Percentiles rank a stretch among this genome's conserved stretches.
Evolutionary conservation across 495 filamentous ascomycete genomes (phyloP).

Genomic region (Penicillium tannophilum): DNA sequence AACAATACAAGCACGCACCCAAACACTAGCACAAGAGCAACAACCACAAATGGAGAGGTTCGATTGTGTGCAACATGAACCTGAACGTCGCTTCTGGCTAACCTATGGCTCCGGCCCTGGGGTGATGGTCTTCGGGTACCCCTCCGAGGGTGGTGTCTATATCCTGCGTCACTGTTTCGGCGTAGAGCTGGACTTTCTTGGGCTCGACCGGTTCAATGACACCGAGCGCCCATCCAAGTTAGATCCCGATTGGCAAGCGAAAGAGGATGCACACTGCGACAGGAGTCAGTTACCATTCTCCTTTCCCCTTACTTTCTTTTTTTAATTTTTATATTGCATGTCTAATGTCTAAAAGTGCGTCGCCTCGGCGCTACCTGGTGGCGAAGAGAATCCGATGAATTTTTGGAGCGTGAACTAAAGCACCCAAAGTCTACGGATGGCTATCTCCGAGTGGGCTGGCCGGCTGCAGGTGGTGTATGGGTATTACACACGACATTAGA

Average conservation of each 20-base stretch:
- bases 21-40: background rate
- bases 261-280: slow-evolving; percentile 20
- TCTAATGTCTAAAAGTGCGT: slow-evolving; percentile 2
- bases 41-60: background rate
- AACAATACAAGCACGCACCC: background rate
- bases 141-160: slow-evolving; percentile 19
- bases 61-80: background rate
- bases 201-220: slow-evolving; percentile 17
- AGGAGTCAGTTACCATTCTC: slow-evolving; percentile 11
- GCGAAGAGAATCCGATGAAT: slow-evolving; percentile 3
- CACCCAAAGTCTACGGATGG: slow-evolving; percentile 2
- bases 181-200: slow-evolving; percentile 19
- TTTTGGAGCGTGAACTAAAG: slow-evolving; percentile 1
- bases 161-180: slow-evolving; percentile 6
- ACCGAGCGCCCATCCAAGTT: slow-evolving; percentile 5
- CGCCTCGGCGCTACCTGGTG: slow-evolving; percentile 2
- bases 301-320: background rate
- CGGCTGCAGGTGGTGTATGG: slow-evolving; percentile 16
- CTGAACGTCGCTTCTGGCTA: background rate
- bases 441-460: slow-evolving; percentile 17
- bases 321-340: background rate
- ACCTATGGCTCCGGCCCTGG: slow-evolving; percentile 2
- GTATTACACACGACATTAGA: slow-evolving; percentile 13
- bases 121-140: slow-evolving; percentile 10
- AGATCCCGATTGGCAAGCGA: slow-evolving; percentile 14